Evolutionary conservation across 208 protist genomes (phyloP), one percentile per base, ranked within the genome.

Genomic region (Trypanosoma congolense): DNA sequence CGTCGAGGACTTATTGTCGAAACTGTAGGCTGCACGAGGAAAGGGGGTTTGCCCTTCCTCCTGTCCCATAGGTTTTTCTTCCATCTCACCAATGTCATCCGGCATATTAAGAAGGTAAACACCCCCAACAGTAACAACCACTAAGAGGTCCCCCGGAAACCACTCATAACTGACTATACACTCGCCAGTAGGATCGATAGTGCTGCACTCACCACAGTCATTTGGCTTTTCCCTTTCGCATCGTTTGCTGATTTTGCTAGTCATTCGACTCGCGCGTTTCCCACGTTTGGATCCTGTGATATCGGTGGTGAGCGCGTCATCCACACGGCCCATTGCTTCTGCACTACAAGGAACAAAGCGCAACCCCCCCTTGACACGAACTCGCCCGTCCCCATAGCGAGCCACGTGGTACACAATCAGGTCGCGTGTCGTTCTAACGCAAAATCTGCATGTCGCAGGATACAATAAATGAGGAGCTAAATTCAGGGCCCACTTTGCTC

Each of bases 401-500:
- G 59, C 47, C 22, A 93, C 82, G n/a, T 77, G 75, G 65, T 93
- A 90, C 22, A 90, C 65, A 33, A 90, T 62, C 3, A 90, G 40
- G 36, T 85, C 71, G 26, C 71, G 62, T 28, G 74, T 73, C 0
- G 80, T 88, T 49, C 70, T 65, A 30, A 90, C 82, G 46, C 79
- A 84, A 38, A 93, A 52, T 21, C 82, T 67, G 21, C 72, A 72
- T 19, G 62, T 61, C 10, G 77, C 76, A 0, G 86, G 86, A 70
- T 90, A 90, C 36, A 56, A 68, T 2, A 69, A 71, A 38, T 85
- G 74, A 1, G 74, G 74, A 19, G 77, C 54, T 12, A 90, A 52
- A 57, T 60, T 10, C 4, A 55, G 4, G 28, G 69, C 72, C 87
- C 87, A 93, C 51, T 81, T 83, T 5, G 73, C 73, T n/a, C 87